Conservation (phyloP, 106 monocot species). For the Allium sativum region DNA sequence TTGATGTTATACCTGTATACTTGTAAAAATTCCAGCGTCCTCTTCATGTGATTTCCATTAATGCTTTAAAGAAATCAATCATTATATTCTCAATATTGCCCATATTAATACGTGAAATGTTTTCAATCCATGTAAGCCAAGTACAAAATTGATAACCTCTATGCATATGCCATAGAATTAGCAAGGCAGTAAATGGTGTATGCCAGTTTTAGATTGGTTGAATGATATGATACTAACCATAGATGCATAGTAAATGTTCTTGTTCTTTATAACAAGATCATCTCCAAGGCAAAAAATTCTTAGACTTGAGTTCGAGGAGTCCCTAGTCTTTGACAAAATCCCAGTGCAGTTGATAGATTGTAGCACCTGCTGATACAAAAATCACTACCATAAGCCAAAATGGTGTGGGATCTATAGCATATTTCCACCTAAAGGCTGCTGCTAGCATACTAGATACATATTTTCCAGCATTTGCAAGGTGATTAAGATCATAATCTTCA, state of each 20-base stretch:
- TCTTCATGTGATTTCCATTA: slow-evolving; percentile 70
- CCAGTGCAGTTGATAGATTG: slow-evolving; percentile 88
- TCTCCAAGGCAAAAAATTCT: slow-evolving; percentile 61
- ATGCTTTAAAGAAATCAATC: slow-evolving; percentile 72
- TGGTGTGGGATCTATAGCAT: slow-evolving; percentile 50
- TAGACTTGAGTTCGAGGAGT: slow-evolving; percentile 39
- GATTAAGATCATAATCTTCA: slow-evolving; percentile 78
- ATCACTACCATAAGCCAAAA: slow-evolving; percentile 44
- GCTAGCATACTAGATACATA: slow-evolving; percentile 91
- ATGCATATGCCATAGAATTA: not conserved
- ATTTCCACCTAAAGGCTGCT: slow-evolving; percentile 63
- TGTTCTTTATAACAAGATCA: slow-evolving; percentile 78
- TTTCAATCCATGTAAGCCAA: slow-evolving; percentile 87
- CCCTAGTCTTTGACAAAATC: slow-evolving; percentile 99
- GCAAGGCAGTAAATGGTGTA: not conserved
- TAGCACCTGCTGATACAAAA: slow-evolving; percentile 50
- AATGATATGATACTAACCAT: slow-evolving; percentile 35
- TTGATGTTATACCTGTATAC: no score
- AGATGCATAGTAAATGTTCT: slow-evolving; percentile 62
- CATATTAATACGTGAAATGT: slow-evolving; percentile 40
- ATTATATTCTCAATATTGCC: slow-evolving; percentile 48
- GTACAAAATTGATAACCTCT: slow-evolving; percentile 72
- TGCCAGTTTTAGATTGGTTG: not conserved
- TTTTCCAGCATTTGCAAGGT: slow-evolving; percentile 85
- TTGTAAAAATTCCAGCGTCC: slow-evolving; percentile 99